Evolutionary conservation across 768 basidiomycete species (phyloP).

Genomic region (Hortiboletus campestris): DNA sequence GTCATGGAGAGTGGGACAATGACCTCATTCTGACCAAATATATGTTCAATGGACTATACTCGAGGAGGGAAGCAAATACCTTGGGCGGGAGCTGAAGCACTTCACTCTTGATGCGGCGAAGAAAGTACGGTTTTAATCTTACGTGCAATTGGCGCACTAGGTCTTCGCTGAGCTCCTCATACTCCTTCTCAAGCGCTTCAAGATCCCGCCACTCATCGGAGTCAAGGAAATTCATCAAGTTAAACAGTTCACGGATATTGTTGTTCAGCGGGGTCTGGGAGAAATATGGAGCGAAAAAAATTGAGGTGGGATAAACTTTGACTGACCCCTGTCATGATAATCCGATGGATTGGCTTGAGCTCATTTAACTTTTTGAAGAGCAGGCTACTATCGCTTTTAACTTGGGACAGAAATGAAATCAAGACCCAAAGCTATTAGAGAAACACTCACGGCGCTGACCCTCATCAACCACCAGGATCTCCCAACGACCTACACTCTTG

Average conservation of each 20-base stretch:
- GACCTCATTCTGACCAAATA: slow-evolving; percentile 67
- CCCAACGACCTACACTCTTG: slow-evolving; percentile 85
- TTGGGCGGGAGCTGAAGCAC: slow-evolving; percentile 91
- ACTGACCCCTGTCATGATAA: slow-evolving; percentile 86
- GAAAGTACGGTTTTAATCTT: slow-evolving; percentile 83
- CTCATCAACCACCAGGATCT: slow-evolving; percentile 90
- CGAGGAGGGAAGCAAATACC: slow-evolving; percentile 39
- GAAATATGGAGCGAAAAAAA: not conserved
- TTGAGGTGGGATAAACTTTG: not conserved
- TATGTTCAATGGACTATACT: slow-evolving; percentile 1
- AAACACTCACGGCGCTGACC: slow-evolving; percentile 75
- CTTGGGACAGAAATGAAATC: slow-evolving; percentile 39
- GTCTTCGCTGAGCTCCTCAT: slow-evolving; percentile 76
- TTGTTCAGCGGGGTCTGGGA: slow-evolving; percentile 90
- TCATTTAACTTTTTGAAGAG: slow-evolving; percentile 83
- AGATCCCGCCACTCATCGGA: slow-evolving; percentile 74
- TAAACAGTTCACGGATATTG: slow-evolving; percentile 95
- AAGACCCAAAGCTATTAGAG: not conserved
- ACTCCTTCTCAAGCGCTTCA: slow-evolving; percentile 67
- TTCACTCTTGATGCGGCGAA: slow-evolving; percentile 91
- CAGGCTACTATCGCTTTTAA: slow-evolving; percentile 78
- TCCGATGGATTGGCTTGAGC: slow-evolving; percentile 71
- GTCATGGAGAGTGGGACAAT: slow-evolving; percentile 90
- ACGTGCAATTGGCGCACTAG: slow-evolving; percentile 77
- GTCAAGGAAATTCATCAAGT: slow-evolving; percentile 95